Conservation (phyloP, 2,329 filamentous ascomycete species). For the Alternaria ventricosa region DNA sequence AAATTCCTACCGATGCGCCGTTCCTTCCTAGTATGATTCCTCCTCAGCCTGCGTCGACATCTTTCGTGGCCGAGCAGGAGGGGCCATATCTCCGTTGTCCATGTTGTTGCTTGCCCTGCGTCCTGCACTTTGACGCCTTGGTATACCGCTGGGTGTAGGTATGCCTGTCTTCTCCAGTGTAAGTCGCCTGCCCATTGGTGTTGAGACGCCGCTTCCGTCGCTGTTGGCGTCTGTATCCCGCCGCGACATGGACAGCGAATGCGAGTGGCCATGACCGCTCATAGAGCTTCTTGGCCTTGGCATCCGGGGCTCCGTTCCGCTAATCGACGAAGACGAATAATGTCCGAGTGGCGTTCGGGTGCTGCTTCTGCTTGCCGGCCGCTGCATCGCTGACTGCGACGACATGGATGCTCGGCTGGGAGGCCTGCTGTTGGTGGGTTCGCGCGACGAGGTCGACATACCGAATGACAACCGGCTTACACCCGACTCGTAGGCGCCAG, state of each 20-base stretch:
- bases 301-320: constrained; percentile 50
- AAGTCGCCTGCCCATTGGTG: constrained; percentile 54
- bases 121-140: constrained; percentile 60
- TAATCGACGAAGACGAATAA: constrained; percentile 57
- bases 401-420: constrained; percentile 68
- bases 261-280: constrained; percentile 53
- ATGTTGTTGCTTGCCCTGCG: constrained; percentile 49
- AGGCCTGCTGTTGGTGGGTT: constrained; percentile 63
- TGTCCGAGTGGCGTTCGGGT: constrained; percentile 69
- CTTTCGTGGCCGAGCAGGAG: constrained; percentile 57
- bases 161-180: constrained; percentile 57
- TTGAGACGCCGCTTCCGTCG: constrained; percentile 47
- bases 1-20: constrained; percentile 4
- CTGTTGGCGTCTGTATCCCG: constrained; percentile 58
- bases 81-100: constrained; percentile 54
- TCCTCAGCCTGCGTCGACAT: constrained; percentile 61
- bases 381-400: constrained; percentile 29
- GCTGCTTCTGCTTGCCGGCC: constrained; percentile 70
- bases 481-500: constrained; percentile 31
- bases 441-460: constrained; percentile 38
- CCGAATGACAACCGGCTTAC: constrained; percentile 61
- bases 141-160: constrained; percentile 56
- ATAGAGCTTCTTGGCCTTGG: constrained; percentile 73
- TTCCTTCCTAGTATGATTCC: constrained; percentile 59
- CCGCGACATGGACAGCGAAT: constrained; percentile 39